Evolutionary conservation across 2,329 filamentous ascomycete species (phyloP).

Genomic region (Parascedosporium putredinis): DNA sequence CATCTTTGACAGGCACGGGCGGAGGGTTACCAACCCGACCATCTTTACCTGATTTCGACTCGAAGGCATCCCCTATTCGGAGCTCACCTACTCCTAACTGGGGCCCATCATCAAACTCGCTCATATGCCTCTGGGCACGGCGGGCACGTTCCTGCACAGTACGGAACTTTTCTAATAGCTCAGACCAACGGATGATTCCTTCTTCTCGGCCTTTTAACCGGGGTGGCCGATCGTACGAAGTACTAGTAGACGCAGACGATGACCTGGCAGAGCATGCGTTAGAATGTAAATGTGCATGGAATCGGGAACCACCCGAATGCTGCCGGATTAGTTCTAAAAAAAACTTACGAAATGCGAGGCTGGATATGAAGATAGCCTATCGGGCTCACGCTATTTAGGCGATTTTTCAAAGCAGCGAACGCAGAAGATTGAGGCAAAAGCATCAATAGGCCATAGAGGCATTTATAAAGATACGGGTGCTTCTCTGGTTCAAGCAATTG

Average conservation of each 20-base stretch:
- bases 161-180: conserved; percentile 90
- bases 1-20: conserved; percentile 39
- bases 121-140: conserved; percentile 51
- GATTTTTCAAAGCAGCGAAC: conserved; percentile 92
- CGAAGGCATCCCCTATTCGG: conserved; percentile 29
- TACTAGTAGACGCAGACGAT: conserved; percentile 30
- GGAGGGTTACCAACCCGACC: conserved; percentile 22
- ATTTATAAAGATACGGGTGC: conserved; percentile 93
- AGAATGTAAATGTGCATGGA: neutral
- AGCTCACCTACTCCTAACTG: conserved; percentile 33
- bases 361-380: conserved; percentile 89
- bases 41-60: conserved; percentile 31
- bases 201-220: conserved; percentile 77
- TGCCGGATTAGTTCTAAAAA: conserved; percentile 12
- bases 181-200: conserved; percentile 76
- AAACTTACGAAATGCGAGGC: conserved; percentile 23
- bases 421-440: conserved; percentile 95
- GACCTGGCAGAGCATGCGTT: conserved; percentile 10
- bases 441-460: conserved; percentile 94
- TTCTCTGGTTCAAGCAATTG: conserved; percentile 93
- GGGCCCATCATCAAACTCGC: conserved; percentile 38
- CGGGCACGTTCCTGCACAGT: conserved; percentile 79
- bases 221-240: conserved; percentile 61
- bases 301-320: conserved; percentile 23
- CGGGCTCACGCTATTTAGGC: conserved; percentile 91